Conservation (phyloP, 2,329 filamentous ascomycete genomes). For the Pyrenophora teres region DNA sequence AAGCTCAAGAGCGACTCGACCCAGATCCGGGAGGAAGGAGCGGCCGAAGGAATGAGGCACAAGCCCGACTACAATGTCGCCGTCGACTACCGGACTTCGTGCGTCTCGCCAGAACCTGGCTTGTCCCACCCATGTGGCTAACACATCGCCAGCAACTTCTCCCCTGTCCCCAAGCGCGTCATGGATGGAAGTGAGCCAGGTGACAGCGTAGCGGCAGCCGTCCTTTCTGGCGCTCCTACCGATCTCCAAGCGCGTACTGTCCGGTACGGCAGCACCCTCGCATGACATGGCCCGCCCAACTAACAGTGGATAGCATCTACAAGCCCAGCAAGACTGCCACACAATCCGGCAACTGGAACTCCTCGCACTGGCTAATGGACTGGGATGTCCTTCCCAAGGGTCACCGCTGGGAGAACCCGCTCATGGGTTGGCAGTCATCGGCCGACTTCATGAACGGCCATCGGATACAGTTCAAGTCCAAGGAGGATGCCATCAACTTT, state of each 20-base stretch:
- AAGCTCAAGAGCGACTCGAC: slow-evolving; percentile 49
- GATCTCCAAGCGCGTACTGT: slow-evolving; percentile 94
- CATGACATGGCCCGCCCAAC: not conserved
- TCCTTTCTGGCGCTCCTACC: slow-evolving; percentile 88
- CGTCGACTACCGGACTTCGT: slow-evolving; percentile 91
- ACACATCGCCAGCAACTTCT: slow-evolving; percentile 70
- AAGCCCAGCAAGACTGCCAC: slow-evolving; percentile 91
- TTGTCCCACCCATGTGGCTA: slow-evolving; percentile 18
- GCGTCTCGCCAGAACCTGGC: slow-evolving; percentile 45
- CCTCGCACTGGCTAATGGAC: slow-evolving; percentile 93
- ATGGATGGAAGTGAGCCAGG: slow-evolving; percentile 88
- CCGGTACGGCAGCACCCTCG: slow-evolving; percentile 63
- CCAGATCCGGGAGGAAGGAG: slow-evolving; percentile 57
- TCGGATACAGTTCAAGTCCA: slow-evolving; percentile 84
- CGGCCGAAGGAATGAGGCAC: slow-evolving; percentile 62
- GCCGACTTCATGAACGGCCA: slow-evolving; percentile 95
- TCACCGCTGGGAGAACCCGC: slow-evolving; percentile 95
- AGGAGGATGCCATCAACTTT: slow-evolving; percentile 93
- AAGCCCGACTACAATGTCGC: slow-evolving; percentile 80
- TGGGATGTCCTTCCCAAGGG: slow-evolving; percentile 94
- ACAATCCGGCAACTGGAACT: slow-evolving; percentile 87
- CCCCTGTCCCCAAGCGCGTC: slow-evolving; percentile 84
- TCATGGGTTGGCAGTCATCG: slow-evolving; percentile 99
- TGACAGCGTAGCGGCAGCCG: slow-evolving; percentile 75
- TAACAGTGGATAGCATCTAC: slow-evolving; percentile 73